Conservation (phyloP, 805 yeast genomes). For the Candida insectorum region DNA sequence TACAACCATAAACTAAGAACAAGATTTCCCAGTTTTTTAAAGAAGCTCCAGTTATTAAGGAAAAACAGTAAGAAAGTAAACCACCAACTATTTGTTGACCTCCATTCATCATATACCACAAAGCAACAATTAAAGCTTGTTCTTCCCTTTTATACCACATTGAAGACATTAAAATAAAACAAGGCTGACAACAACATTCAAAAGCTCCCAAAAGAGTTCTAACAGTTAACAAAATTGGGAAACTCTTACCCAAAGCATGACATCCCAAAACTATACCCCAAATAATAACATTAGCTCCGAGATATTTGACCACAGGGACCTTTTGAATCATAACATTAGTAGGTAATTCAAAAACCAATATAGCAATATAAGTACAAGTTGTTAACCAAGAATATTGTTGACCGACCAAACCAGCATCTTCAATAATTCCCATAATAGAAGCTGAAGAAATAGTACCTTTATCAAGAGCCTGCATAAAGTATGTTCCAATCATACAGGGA, state of each 20-base stretch:
- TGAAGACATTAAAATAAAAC: constrained; percentile 53
- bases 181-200: constrained; percentile 55
- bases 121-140: constrained; percentile 49
- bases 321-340: constrained; percentile 25
- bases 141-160: constrained; percentile 59
- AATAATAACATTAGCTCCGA: constrained; percentile 42
- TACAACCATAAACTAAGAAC: constrained; percentile 53
- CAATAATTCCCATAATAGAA: constrained; percentile 60
- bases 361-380: constrained; percentile 51
- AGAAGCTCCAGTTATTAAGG: constrained; percentile 37
- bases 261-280: constrained; percentile 56
- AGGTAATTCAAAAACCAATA: constrained; percentile 53
- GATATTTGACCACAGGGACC: constrained; percentile 50
- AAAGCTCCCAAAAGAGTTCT: constrained; percentile 52
- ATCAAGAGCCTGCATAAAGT: constrained; percentile 56
- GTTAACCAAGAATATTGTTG: constrained; percentile 49
- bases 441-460: constrained; percentile 57
- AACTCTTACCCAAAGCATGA: constrained; percentile 50
- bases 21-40: constrained; percentile 59
- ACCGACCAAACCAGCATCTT: constrained; percentile 35
- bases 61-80: constrained; percentile 46
- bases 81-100: constrained; percentile 51
- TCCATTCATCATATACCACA: constrained; percentile 58
- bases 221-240: constrained; percentile 51
- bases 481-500: constrained; percentile 50